Percentiles rank a stretch among this genome's conserved stretches.
Evolutionary conservation across 2,329 filamentous ascomycete genomes (phyloP).

Genomic region (Sporothrix curviconia): DNA sequence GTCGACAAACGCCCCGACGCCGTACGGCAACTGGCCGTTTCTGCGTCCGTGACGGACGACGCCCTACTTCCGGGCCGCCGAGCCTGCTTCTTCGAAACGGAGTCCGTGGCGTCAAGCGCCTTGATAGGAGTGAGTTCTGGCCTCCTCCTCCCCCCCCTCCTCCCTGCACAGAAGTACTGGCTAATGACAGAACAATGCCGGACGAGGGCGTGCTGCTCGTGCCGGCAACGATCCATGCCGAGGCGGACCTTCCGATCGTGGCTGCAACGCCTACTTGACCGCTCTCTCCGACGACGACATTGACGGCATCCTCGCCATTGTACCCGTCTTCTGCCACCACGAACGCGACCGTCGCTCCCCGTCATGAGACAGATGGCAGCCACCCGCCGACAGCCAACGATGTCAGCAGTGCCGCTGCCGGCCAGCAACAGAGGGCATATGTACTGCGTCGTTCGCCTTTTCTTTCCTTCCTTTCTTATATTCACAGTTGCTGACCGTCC

Average conservation of each 20-base stretch:
- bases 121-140: too few species aligned
- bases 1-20: slow-evolving; percentile 17
- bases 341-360: slow-evolving; percentile 3
- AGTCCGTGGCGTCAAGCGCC: slow-evolving; percentile 26
- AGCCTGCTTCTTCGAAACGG: slow-evolving; percentile 24
- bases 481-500: not conserved
- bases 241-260: slow-evolving; percentile 33
- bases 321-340: not conserved
- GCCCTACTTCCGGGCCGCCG: slow-evolving; percentile 27
- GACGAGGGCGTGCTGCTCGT: slow-evolving; percentile 44
- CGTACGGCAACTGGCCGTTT: slow-evolving; percentile 23
- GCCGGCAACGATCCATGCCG: slow-evolving; percentile 36
- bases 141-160: too few species aligned
- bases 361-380: slow-evolving; percentile 31
- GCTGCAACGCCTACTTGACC: slow-evolving; percentile 34
- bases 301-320: not conserved
- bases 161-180: too few species aligned
- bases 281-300: slow-evolving; percentile 15
- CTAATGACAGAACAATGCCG: too few species aligned
- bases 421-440: slow-evolving; percentile 44
- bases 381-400: slow-evolving; percentile 21
- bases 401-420: slow-evolving; percentile 31
- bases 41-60: slow-evolving; percentile 32
- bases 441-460: not conserved
- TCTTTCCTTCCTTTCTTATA: not conserved